Evolutionary conservation across 2,329 filamentous ascomycete genomes (phyloP).

Genomic region (Biscogniauxia marginata): DNA sequence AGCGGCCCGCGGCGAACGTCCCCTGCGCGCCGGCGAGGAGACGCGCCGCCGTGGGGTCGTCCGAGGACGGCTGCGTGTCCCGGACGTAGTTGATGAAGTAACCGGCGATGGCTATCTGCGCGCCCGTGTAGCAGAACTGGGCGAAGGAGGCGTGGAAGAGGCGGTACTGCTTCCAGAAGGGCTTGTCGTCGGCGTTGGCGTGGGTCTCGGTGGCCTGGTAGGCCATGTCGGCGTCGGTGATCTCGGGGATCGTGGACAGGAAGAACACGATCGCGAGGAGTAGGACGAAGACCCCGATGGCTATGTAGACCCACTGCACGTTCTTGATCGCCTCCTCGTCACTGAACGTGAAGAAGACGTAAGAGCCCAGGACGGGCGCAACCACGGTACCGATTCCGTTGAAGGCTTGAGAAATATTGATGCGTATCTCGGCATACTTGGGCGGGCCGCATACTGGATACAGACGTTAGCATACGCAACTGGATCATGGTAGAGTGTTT

Average conservation of each 20-base stretch:
- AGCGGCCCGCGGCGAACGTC: conserved; percentile 70
- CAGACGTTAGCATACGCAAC: conserved; percentile 9
- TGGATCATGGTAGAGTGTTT: too few species aligned
- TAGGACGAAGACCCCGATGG: conserved; percentile 70
- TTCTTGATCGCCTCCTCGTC: conserved; percentile 58
- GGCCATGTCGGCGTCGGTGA: conserved; percentile 66
- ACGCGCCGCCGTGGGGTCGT: conserved; percentile 55
- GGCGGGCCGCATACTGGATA: conserved; percentile 60
- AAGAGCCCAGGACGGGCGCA: conserved; percentile 69
- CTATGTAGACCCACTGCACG: conserved; percentile 76
- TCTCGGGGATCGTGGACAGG: conserved; percentile 66
- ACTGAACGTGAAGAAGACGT: conserved; percentile 68
- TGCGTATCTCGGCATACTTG: conserved; percentile 66
- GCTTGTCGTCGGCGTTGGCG: conserved; percentile 56
- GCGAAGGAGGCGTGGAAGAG: conserved; percentile 74
- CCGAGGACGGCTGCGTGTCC: conserved; percentile 55
- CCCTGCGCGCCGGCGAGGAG: conserved; percentile 74
- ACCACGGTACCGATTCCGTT: conserved; percentile 74
- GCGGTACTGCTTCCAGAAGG: conserved; percentile 68
- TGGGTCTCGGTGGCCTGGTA: conserved; percentile 56
- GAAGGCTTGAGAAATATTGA: conserved; percentile 76
- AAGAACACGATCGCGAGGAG: conserved; percentile 65
- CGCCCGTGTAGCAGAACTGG: conserved; percentile 77
- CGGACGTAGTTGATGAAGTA: conserved; percentile 76
- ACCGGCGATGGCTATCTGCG: conserved; percentile 63